Conservation (phyloP, 1,139 yeast species). For the Kluyveromyces marxianus region DNA sequence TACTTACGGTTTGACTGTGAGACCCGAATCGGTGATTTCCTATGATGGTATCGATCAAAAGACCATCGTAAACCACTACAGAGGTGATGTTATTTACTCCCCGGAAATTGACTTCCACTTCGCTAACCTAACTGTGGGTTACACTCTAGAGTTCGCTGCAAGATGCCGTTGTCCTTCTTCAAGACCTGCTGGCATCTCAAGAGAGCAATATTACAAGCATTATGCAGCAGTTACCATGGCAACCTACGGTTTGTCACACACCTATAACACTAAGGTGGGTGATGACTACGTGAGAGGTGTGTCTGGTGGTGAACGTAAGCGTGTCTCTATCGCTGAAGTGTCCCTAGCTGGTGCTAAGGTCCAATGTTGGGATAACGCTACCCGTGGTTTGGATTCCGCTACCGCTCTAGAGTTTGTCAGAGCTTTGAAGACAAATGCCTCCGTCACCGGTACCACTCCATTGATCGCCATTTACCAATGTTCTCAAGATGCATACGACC, state of each 20-base stretch:
- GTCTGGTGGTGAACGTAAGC: conserved; percentile 39
- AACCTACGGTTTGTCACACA: conserved; percentile 38
- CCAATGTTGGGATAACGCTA: conserved; percentile 45
- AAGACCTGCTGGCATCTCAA: conserved; percentile 32
- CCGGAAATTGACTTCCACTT: conserved; percentile 43
- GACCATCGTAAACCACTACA: conserved; percentile 40
- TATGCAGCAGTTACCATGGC: conserved; percentile 36
- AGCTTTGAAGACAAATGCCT: conserved; percentile 37
- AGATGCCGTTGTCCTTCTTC: conserved; percentile 31
- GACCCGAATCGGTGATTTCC: conserved; percentile 30
- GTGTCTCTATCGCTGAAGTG: conserved; percentile 41
- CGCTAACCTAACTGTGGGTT: conserved; percentile 41
- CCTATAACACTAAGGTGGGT: conserved; percentile 37
- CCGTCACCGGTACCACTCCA: conserved; percentile 35
- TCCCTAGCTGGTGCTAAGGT: conserved; percentile 37
- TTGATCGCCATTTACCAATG: conserved; percentile 43
- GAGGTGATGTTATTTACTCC: conserved; percentile 50
- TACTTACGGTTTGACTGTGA: conserved; percentile 60
- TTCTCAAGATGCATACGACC: conserved; percentile 39
- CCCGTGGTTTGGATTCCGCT: conserved; percentile 39
- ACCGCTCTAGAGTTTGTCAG: conserved; percentile 41
- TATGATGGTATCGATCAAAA: conserved; percentile 39
- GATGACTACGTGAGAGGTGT: conserved; percentile 38
- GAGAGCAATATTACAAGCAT: conserved; percentile 33
- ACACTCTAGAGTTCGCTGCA: conserved; percentile 33